These are phyloP conservation scores for Naganishia vaughanmartiniae DNA, from an alignment of 768 basidiomycete genomes.

Conservation along the genomic window DNA sequence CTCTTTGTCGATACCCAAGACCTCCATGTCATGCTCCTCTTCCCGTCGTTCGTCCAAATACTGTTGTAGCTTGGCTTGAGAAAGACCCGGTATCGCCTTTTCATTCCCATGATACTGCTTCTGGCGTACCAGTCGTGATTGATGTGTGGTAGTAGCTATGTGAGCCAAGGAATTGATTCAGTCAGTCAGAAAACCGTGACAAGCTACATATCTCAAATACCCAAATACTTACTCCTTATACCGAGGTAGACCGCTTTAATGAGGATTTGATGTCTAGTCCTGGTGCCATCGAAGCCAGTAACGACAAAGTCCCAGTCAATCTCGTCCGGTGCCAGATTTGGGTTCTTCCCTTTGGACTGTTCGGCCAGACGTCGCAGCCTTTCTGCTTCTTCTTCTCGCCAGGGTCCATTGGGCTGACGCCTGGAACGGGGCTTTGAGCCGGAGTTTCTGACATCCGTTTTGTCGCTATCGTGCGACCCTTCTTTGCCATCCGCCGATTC, in stretches of 20 bases:
- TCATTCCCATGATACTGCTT: slow-evolving; percentile 31
- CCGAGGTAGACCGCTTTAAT: slow-evolving; percentile 43
- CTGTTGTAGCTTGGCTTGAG: slow-evolving; percentile 23
- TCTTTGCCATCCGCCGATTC: slow-evolving; percentile 4
- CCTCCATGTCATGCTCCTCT: slow-evolving; percentile 21
- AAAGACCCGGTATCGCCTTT: slow-evolving; percentile 26
- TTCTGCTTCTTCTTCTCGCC: slow-evolving; percentile 28
- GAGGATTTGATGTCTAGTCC: slow-evolving; percentile 42
- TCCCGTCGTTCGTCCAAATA: slow-evolving; percentile 14
- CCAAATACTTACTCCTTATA: slow-evolving; percentile 17
- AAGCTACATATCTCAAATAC: neutral
- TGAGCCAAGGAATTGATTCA: neutral
- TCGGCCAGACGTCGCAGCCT: slow-evolving; percentile 18
- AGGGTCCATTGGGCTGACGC: slow-evolving; percentile 25
- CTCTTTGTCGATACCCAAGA: slow-evolving; percentile 13
- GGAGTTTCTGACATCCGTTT: neutral
- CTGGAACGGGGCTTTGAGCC: slow-evolving; percentile 12
- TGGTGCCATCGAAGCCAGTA: slow-evolving; percentile 36
- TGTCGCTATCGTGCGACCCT: slow-evolving; percentile 11
- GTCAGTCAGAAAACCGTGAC: neutral
- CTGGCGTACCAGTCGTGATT: slow-evolving; percentile 27
- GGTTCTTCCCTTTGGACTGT: slow-evolving; percentile 27
- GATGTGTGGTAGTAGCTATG: slow-evolving; percentile 27
- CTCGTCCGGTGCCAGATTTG: slow-evolving; percentile 23
- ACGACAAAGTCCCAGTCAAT: slow-evolving; percentile 40